Conservation (phyloP, 768 basidiomycete species). For the Tylopilus sp. region DNA sequence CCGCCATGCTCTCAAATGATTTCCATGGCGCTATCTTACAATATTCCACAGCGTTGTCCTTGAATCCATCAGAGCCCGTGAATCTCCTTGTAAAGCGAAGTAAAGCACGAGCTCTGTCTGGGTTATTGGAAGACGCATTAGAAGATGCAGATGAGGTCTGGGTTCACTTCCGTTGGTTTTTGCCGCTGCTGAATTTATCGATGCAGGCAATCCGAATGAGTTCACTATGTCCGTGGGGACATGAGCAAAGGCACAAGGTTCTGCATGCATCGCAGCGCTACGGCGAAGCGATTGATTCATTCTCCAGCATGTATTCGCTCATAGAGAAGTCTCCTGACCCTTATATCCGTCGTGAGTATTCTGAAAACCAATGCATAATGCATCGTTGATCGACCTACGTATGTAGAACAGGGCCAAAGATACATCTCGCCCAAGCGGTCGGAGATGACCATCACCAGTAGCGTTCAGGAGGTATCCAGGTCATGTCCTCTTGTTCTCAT, state of each 20-base stretch:
- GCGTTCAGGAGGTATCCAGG: too few relatives aligned
- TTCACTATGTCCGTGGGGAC: background rate
- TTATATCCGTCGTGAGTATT: too few relatives aligned
- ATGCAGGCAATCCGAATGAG: background rate
- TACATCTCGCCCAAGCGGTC: too few relatives aligned
- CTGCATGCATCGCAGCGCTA: background rate
- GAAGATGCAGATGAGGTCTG: background rate
- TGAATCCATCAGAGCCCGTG: background rate
- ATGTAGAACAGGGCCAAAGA: too few relatives aligned
- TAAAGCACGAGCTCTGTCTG: background rate
- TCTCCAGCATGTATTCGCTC: background rate
- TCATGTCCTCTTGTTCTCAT: too few relatives aligned
- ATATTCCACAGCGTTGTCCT: background rate
- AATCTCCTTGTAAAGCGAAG: background rate
- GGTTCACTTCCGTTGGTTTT: background rate
- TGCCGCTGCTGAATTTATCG: background rate
- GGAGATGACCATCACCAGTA: too few relatives aligned
- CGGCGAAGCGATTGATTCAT: background rate
- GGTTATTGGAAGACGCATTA: background rate
- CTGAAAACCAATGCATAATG: too few relatives aligned
- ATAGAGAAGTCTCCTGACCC: too few relatives aligned
- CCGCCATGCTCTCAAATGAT: background rate
- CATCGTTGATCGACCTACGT: too few relatives aligned
- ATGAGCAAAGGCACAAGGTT: background rate
- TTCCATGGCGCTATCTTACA: background rate